phyloP scores from a whole-genome alignment of 2,329 filamentous ascomycete genomes.

The Apiospora aurea region DNA sequence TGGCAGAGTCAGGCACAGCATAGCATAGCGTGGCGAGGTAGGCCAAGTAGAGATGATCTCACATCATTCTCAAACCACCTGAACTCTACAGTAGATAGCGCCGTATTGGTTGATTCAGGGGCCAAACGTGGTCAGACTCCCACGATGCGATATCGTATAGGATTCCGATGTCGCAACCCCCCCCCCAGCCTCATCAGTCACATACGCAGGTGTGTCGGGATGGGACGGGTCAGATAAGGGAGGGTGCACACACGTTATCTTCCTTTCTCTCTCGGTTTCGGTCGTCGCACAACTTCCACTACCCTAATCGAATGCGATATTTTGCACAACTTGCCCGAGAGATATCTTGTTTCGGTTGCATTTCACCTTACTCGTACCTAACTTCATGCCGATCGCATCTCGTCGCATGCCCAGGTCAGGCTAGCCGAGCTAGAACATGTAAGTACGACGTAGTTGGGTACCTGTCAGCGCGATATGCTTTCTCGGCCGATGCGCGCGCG shows the following conservation, averaged over 20 bases:
- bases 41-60: conserved; percentile 1
- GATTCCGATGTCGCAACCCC: neutral
- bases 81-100: conserved; percentile 13
- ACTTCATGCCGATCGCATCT: conserved; percentile 1
- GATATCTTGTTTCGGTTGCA: neutral
- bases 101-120: conserved; percentile 13
- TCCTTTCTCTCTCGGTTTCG: neutral
- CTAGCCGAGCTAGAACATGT: conserved; percentile 2
- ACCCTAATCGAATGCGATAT: conserved; percentile 13
- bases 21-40: neutral
- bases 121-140: conserved; percentile 15
- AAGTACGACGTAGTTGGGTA: neutral
- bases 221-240: neutral
- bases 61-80: conserved; percentile 13
- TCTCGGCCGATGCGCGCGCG: conserved; percentile 19
- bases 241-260: neutral
- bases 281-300: neutral
- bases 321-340: neutral
- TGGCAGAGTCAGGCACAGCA: neutral
- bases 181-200: neutral
- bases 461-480: conserved; percentile 19
- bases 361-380: conserved; percentile 8
- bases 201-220: neutral
- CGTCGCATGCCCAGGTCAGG: neutral
- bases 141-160: conserved; percentile 13